phyloP scores from a whole-genome alignment of 192 early-diverging fungal genomes.

The Jimgerdemannia flammicorona region DNA sequence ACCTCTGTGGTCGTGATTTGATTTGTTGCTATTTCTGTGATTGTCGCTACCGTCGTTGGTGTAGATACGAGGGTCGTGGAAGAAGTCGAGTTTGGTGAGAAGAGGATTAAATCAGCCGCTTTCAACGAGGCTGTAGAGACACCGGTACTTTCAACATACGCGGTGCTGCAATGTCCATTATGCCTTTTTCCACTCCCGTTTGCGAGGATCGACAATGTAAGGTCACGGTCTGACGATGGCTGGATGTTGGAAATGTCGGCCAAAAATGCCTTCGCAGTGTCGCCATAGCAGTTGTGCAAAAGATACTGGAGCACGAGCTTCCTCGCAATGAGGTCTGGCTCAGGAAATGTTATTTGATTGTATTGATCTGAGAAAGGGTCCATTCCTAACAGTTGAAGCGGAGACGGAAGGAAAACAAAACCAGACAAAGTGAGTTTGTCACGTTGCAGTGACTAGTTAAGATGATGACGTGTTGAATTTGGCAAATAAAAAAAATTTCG shows the following conservation, averaged over 20 bases:
- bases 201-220: not conserved
- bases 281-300: constrained; percentile 63
- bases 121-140: not conserved
- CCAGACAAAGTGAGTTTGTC: too few relatives aligned
- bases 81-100: not conserved
- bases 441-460: too few relatives aligned
- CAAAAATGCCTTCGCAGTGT: constrained; percentile 58
- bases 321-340: constrained; percentile 5
- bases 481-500: too few relatives aligned
- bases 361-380: not conserved
- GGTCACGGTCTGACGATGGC: not conserved
- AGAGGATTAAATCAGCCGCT: not conserved
- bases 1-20: not conserved
- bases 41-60: not conserved
- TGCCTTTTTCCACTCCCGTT: not conserved
- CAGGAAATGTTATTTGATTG: not conserved
- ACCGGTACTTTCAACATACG: not conserved
- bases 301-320: constrained; percentile 62
- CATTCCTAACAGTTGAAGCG: not conserved
- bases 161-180: not conserved
- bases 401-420: not conserved
- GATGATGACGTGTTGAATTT: too few relatives aligned
- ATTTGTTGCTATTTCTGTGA: not conserved
- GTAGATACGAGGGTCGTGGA: too few relatives aligned
- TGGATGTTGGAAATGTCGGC: constrained; percentile 31